These are phyloP conservation scores for Huiozyma naganishii DNA, from an alignment of 805 yeast genomes.

Conservation along the genomic window DNA sequence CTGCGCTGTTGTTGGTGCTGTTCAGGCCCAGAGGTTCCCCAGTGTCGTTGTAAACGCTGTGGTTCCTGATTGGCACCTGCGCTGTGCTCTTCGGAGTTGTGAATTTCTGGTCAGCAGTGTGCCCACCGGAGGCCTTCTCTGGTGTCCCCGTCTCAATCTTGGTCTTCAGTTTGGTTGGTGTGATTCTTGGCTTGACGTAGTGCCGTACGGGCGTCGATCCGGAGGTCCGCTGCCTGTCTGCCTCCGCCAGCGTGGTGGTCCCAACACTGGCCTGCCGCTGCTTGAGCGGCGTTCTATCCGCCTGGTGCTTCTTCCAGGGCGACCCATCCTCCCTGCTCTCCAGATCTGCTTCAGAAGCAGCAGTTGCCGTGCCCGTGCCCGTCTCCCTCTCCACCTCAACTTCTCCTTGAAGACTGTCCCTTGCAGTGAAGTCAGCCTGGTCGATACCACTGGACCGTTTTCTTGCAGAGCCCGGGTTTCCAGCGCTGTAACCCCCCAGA, in stretches of 20 bases:
- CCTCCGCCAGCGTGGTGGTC: no score
- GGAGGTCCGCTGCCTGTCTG: no score
- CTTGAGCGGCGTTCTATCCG: background rate
- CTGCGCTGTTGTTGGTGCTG: conserved; percentile 13
- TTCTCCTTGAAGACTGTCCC: no score
- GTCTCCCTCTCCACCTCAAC: no score
- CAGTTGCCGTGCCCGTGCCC: background rate
- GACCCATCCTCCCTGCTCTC: conserved; percentile 2
- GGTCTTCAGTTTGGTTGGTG: no score
- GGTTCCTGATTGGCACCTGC: conserved; percentile 2
- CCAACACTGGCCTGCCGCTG: no score
- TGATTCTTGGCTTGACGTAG: no score
- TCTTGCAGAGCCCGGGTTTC: background rate
- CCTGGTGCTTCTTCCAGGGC: conserved; percentile 5
- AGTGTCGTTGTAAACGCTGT: conserved; percentile 1
- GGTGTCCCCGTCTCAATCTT: no score
- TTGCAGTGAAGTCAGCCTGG: no score
- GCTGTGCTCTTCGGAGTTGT: conserved; percentile 2
- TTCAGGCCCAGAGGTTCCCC: no score
- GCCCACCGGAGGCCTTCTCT: background rate
- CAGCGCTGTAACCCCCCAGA: background rate
- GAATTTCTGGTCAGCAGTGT: background rate
- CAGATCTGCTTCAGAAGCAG: background rate
- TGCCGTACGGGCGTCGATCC: no score
- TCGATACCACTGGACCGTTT: no score